phyloP scores from a whole-genome alignment of 2,329 filamentous ascomycete genomes.

The Nannizzia gypsea region DNA sequence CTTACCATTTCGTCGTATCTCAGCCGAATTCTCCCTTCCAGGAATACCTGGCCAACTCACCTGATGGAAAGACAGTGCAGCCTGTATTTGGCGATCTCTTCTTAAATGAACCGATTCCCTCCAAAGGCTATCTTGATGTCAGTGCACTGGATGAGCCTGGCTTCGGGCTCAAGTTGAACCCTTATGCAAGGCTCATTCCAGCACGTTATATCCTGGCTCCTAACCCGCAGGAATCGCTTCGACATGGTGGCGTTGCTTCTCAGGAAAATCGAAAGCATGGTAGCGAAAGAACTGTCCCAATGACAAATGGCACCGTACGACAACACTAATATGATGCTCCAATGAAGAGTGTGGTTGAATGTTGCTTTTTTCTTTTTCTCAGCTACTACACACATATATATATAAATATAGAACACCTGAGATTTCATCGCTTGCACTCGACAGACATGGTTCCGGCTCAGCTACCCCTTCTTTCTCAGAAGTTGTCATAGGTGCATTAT shows the following conservation, averaged over 20 bases:
- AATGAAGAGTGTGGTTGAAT: too few relatives aligned
- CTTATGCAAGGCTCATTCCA: constrained; percentile 65
- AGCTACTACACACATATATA: too few relatives aligned
- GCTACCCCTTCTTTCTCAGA: too few relatives aligned
- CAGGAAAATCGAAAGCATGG: background rate
- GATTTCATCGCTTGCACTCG: too few relatives aligned
- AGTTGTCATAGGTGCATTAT: too few relatives aligned
- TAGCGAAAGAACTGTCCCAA: background rate
- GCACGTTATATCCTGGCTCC: constrained; percentile 62
- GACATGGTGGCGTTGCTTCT: background rate
- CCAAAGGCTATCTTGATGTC: constrained; percentile 67
- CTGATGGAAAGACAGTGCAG: constrained; percentile 77
- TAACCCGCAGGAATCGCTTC: constrained; percentile 30
- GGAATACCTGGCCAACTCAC: constrained; percentile 87
- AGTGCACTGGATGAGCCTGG: constrained; percentile 76
- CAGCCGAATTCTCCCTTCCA: constrained; percentile 91
- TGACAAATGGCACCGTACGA: background rate
- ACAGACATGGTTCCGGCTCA: too few relatives aligned
- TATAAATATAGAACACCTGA: background rate
- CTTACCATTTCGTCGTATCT: constrained; percentile 90
- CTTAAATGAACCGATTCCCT: constrained; percentile 77
- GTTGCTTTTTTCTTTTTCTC: too few relatives aligned
- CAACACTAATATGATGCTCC: background rate
- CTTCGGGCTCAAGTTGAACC: constrained; percentile 80
- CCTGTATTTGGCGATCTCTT: constrained; percentile 91